These are phyloP conservation scores for Aureobasidium uvarum DNA, from an alignment of 2,329 filamentous ascomycete species.

Conservation along the genomic window DNA sequence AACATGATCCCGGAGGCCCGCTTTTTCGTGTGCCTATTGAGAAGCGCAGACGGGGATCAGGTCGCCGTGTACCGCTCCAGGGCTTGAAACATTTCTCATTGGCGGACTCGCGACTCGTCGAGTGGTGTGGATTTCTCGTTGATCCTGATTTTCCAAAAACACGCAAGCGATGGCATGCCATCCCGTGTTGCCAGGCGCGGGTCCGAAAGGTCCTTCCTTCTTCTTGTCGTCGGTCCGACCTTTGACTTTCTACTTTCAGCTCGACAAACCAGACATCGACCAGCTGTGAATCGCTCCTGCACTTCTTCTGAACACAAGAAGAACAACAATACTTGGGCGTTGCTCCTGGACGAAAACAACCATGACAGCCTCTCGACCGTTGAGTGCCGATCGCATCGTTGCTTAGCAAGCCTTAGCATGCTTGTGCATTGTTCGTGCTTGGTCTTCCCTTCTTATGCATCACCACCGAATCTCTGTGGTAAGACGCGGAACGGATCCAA, in stretches of 20 bases:
- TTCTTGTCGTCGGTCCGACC: constrained; percentile 7
- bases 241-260: background rate
- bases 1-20: constrained; percentile 7
- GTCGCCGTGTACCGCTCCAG: constrained; percentile 3
- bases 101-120: background rate
- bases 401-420: constrained; percentile 20
- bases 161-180: background rate
- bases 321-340: background rate
- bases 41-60: background rate
- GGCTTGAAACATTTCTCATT: constrained; percentile 3
- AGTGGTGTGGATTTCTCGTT: constrained; percentile 5
- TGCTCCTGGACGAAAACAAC: background rate
- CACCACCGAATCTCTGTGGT: background rate
- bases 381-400: background rate
- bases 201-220: background rate
- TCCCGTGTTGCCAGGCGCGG: background rate
- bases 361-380: background rate
- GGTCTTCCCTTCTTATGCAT: background rate
- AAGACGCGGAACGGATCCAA: background rate
- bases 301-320: background rate
- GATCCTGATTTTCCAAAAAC: constrained; percentile 21
- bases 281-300: background rate
- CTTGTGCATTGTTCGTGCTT: constrained; percentile 6
- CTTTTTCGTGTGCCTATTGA: constrained; percentile 9
- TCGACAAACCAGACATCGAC: background rate